These are phyloP conservation scores for Botrytis pseudocinerea DNA, from an alignment of 2,329 filamentous ascomycete species.

Conservation along the genomic window DNA sequence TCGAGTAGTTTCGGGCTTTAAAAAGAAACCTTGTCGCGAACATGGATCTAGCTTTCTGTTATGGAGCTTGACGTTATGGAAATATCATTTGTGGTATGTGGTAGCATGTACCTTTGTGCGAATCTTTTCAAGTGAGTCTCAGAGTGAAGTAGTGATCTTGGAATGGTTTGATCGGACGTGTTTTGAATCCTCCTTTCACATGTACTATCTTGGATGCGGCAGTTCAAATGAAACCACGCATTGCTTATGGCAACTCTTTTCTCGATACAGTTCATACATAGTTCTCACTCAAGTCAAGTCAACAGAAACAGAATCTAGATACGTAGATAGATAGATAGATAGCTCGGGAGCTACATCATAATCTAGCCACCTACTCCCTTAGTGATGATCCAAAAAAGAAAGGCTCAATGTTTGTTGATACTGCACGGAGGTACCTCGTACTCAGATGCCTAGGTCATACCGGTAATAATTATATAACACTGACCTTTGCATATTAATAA, in stretches of 20 bases:
- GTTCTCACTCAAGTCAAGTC: neutral
- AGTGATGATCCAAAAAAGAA: neutral
- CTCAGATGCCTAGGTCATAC: neutral
- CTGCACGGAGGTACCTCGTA: neutral
- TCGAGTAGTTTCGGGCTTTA: neutral
- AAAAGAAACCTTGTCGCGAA: neutral
- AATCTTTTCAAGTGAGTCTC: conserved; percentile 1
- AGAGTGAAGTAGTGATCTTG: neutral
- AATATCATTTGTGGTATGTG: neutral
- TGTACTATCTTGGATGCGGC: neutral
- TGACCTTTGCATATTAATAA: neutral
- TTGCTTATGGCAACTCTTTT: neutral
- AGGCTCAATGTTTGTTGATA: neutral
- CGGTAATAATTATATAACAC: neutral
- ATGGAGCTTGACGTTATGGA: conserved; percentile 14
- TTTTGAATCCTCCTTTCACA: neutral
- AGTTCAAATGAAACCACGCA: neutral
- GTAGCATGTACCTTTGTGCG: neutral
- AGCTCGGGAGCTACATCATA: neutral
- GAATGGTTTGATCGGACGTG: neutral
- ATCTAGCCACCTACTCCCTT: neutral
- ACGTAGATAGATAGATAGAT: neutral
- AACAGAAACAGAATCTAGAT: neutral
- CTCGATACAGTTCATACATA: neutral
- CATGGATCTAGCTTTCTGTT: conserved; percentile 6